A percentile compares a stretch with the other conserved stretches of the same genome.
phyloP scores from a whole-genome alignment of 1,139 yeast species.

The Meyerozyma elateridarum region DNA sequence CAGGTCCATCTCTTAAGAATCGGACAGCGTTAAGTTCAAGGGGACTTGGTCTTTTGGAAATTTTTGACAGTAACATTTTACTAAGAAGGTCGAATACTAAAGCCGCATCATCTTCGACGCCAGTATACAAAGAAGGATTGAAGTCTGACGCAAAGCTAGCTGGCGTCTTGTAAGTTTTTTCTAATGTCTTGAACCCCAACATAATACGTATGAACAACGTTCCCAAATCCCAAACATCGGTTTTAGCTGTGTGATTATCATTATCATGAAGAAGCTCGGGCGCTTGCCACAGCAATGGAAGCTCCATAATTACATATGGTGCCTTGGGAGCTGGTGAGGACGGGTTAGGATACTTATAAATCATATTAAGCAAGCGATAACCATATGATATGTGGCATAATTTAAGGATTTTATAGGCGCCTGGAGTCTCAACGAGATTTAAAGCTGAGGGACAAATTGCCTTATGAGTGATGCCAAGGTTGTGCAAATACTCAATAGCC shows the following conservation, averaged over 20 bases:
- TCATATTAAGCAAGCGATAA: constrained; percentile 58
- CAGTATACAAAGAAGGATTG: constrained; percentile 23
- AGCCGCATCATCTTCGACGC: constrained; percentile 29
- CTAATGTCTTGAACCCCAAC: constrained; percentile 46
- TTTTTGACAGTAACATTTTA: constrained; percentile 59
- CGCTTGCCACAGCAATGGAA: constrained; percentile 58
- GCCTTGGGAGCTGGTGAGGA: constrained; percentile 8
- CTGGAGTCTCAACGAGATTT: constrained; percentile 10
- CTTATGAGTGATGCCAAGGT: constrained; percentile 73
- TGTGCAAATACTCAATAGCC: constrained; percentile 78
- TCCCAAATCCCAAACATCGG: constrained; percentile 93
- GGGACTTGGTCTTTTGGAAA: constrained; percentile 74
- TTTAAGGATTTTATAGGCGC: constrained; percentile 41
- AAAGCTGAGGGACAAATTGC: constrained; percentile 61
- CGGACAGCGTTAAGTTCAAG: constrained; percentile 79
- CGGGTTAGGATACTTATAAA: constrained; percentile 43
- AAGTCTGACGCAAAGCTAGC: constrained; percentile 52
- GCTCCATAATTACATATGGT: constrained; percentile 10
- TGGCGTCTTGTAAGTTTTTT: constrained; percentile 55
- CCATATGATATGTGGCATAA: constrained; percentile 72
- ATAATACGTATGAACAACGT: constrained; percentile 70
- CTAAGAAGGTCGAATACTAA: constrained; percentile 60
- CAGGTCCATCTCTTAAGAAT: constrained; percentile 69
- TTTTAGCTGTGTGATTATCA: constrained; percentile 58
- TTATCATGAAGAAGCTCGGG: constrained; percentile 57